Percentiles rank a stretch among this genome's conserved stretches.
Evolutionary conservation across 495 filamentous ascomycete species (phyloP).

Genomic region (Barbatosphaeria neglecta): DNA sequence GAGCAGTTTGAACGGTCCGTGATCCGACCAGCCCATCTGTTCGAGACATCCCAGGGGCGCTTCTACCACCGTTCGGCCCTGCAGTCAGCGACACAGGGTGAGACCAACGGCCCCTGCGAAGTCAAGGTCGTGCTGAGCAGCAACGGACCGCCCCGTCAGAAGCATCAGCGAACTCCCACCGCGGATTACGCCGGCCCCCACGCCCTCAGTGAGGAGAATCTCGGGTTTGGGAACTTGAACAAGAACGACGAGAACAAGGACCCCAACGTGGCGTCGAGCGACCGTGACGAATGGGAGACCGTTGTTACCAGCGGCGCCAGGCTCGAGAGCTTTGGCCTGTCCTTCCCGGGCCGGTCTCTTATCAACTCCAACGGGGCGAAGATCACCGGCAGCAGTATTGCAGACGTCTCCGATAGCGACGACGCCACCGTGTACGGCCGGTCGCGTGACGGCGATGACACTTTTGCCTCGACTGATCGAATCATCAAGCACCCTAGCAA

Average conservation of each 20-base stretch:
- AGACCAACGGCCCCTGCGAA: background rate
- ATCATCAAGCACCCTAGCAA: conserved; percentile 14
- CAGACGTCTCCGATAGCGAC: conserved; percentile 18
- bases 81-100: background rate
- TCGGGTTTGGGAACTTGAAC: background rate
- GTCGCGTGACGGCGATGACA: background rate
- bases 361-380: conserved; percentile 4
- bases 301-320: conserved; percentile 4
- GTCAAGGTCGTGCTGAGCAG: background rate
- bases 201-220: background rate
- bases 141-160: background rate
- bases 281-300: conserved; percentile 18
- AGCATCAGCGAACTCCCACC: background rate
- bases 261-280: conserved; percentile 10
- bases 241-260: conserved; percentile 1
- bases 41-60: background rate
- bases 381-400: conserved; percentile 25
- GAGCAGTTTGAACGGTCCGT: background rate
- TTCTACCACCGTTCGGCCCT: background rate
- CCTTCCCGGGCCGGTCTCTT: background rate
- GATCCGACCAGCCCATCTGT: background rate
- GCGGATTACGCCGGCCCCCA: background rate
- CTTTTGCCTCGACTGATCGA: conserved; percentile 11
- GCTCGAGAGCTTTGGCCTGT: background rate
- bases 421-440: conserved; percentile 2